Base-by-base conservation (phyloP, 306 rosid genomes). In the Fragaria vesca region DNA sequence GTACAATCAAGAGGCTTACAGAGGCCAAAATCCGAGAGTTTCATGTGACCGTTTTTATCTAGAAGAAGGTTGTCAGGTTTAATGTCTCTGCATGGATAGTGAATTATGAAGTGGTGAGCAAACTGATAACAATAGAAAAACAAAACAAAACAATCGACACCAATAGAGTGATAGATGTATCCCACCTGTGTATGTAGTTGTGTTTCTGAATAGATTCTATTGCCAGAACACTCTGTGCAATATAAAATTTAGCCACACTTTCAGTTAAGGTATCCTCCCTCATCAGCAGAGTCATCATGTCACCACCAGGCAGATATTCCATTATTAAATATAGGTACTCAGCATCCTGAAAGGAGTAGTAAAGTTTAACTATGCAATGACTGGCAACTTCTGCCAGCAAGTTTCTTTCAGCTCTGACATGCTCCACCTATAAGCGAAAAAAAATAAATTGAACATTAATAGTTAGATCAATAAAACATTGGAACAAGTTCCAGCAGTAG, bases 261-360 rank as follows among this genome's bases (percentile, higher is more conserved):
- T 95, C 98, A 80, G 89, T 83, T 83, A 95, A 86, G 74, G 97
- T 95, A 78, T 92, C 97, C 88, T 93, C 98, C 84, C 98, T 92
- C 85, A 95, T 95, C 80, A 95, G 87, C 77, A 95, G 86, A 78
- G 97, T 95, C 98, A 95, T 95, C 85, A 95, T 72, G 87, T 95
- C 98, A 80, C 98, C 98, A 60, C 98, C 98, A 69, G 98, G 98
- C 10, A 95, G 93, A 85, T 95, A 95, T 88, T 95, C 98, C 98
- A 95, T 95, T 18, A 95, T 92, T 81, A 95, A 86, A 84, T 95
- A 95, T 83, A 95, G 88, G 79, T 87, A 91, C 58, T 95, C 98
- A 55, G 93, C 85, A 74, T 95, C 98, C 86, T 95, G 98, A 84
- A 95, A 95, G 43, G 98, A 95, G 89, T 95, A 95, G 90, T 89